These are phyloP conservation scores for Periconia macrospinosa DNA, from an alignment of 2,329 filamentous ascomycete species.

Conservation along the genomic window DNA sequence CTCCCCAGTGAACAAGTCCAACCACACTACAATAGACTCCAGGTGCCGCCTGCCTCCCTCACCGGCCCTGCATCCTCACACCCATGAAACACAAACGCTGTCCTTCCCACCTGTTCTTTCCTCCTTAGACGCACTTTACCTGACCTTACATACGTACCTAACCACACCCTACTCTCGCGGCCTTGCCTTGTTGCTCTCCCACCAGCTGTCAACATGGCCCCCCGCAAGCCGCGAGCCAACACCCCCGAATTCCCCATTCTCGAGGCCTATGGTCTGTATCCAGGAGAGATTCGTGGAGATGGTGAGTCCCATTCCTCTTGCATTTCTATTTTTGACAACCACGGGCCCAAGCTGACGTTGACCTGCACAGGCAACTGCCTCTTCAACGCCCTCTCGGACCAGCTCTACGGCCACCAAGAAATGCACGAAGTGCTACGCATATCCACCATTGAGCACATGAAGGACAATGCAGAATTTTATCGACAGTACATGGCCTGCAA, in stretches of 20 bases:
- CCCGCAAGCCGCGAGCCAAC: conserved; percentile 31
- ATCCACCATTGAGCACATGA: conserved; percentile 64
- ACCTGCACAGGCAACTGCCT: conserved; percentile 71
- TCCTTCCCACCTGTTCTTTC: conserved; percentile 28
- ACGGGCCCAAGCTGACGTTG: conserved; percentile 17
- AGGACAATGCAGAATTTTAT: conserved; percentile 62
- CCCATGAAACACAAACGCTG: conserved; percentile 25
- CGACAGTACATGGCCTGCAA: conserved; percentile 64
- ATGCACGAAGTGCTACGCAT: conserved; percentile 62
- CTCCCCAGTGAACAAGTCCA: conserved; percentile 1
- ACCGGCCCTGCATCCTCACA: conserved; percentile 3
- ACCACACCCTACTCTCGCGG: conserved; percentile 19
- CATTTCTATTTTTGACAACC: neutral
- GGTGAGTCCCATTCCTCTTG: conserved; percentile 51
- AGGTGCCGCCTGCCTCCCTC: neutral
- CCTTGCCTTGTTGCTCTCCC: conserved; percentile 21
- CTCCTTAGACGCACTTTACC: conserved; percentile 32
- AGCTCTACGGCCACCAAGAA: conserved; percentile 64
- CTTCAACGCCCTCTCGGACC: conserved; percentile 69
- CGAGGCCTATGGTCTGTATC: conserved; percentile 60
- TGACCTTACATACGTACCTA: too few species aligned
- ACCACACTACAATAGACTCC: neutral
- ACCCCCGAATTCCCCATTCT: conserved; percentile 59
- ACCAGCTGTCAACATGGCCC: conserved; percentile 33
- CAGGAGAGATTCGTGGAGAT: conserved; percentile 62